phyloP scores from a whole-genome alignment of 177 flowering plant species.

The Tripterygium wilfordii region DNA sequence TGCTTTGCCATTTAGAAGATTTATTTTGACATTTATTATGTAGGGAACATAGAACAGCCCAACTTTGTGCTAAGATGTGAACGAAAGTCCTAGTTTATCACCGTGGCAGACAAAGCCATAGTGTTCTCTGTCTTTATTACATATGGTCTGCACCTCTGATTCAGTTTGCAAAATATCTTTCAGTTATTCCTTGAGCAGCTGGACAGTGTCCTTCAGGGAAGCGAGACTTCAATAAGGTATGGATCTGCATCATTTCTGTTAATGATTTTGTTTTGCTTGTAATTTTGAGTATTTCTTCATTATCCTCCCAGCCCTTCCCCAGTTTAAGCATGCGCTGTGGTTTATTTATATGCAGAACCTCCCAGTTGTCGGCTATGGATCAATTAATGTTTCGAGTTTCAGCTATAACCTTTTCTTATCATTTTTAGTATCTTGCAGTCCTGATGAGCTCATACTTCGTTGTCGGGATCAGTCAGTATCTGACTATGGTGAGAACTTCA shows the following conservation, averaged over 20 bases:
- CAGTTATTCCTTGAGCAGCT: conserved; percentile 94
- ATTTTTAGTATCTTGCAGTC: conserved; percentile 39
- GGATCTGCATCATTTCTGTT: conserved; percentile 3
- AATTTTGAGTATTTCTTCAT: neutral
- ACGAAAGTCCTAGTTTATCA: too few species aligned
- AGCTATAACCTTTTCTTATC: too few species aligned
- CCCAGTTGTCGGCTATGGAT: too few species aligned
- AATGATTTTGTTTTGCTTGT: neutral
- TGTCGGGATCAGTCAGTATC: conserved; percentile 84
- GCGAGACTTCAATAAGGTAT: conserved; percentile 69
- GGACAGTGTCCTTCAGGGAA: conserved; percentile 70
- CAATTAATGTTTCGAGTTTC: too few species aligned
- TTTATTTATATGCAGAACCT: too few species aligned
- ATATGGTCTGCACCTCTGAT: conserved; percentile 13
- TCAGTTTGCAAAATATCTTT: conserved; percentile 10
- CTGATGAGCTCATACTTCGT: conserved; percentile 63
- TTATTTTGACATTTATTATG: too few species aligned
- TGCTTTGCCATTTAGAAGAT: too few species aligned
- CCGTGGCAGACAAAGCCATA: too few species aligned
- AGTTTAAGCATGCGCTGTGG: too few species aligned
- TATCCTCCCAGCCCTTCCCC: neutral
- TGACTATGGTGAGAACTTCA: conserved; percentile 67
- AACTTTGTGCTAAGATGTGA: too few species aligned
- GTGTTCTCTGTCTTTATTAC: too few species aligned
- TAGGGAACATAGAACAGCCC: too few species aligned